Evolutionary conservation across 306 rosid genomes (phyloP).

Genomic region (Cercis canadensis): DNA sequence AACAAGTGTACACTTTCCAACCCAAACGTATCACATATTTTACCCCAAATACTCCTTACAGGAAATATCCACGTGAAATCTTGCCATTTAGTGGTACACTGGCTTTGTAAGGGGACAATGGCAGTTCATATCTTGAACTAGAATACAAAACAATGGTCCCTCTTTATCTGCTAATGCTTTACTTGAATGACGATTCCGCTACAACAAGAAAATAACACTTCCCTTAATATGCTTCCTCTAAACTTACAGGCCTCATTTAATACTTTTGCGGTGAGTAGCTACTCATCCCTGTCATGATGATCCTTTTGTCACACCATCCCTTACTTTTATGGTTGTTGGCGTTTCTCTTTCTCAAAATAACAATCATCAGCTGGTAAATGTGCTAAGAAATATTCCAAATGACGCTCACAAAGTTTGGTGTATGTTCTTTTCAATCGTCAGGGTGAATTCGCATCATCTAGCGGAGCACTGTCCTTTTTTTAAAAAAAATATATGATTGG

Average conservation of each 20-base stretch:
- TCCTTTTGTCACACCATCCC: background rate
- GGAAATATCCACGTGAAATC: background rate
- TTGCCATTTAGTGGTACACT: background rate
- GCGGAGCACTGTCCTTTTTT: no score
- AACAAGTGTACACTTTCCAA: no score
- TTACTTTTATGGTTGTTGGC: background rate
- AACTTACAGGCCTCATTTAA: conserved; percentile 6
- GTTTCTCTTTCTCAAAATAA: conserved; percentile 29
- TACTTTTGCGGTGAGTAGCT: conserved; percentile 8
- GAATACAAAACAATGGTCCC: no score
- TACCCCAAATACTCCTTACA: background rate
- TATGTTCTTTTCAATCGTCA: no score
- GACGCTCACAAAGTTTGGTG: background rate
- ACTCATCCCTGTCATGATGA: background rate
- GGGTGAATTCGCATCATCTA: no score
- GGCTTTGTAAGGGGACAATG: background rate
- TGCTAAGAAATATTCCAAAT: no score
- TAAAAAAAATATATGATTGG: background rate
- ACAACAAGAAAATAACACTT: conserved; percentile 30
- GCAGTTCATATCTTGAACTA: background rate
- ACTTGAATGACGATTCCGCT: background rate
- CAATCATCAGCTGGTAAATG: background rate
- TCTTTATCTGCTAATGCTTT: background rate
- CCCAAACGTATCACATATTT: no score
- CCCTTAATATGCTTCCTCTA: conserved; percentile 15